These are phyloP conservation scores for Albizia julibrissin DNA, from an alignment of 306 rosid species.

Conservation along the genomic window DNA sequence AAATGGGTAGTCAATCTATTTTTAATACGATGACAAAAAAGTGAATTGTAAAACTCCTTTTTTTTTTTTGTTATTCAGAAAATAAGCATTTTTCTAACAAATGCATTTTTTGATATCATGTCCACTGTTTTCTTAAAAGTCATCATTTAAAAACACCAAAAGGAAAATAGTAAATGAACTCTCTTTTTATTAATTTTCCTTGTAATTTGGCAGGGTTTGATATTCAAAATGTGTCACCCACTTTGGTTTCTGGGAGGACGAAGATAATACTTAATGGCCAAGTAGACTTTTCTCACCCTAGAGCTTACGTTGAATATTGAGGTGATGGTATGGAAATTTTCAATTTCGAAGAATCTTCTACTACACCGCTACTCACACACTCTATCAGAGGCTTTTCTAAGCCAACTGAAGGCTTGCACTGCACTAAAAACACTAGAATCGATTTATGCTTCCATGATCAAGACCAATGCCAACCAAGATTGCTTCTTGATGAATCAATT, in stretches of 20 bases:
- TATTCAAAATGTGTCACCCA: background rate
- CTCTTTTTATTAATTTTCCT: background rate
- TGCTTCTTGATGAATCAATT: slow-evolving; percentile 54
- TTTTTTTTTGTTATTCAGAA: background rate
- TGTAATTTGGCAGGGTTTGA: slow-evolving; percentile 3
- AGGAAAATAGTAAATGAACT: background rate
- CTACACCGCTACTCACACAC: slow-evolving; percentile 17
- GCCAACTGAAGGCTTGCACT: slow-evolving; percentile 47
- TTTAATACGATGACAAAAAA: background rate
- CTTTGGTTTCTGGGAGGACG: background rate
- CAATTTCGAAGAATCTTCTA: background rate
- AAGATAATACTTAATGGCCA: background rate
- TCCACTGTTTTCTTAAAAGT: background rate
- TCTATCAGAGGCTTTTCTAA: slow-evolving; percentile 38
- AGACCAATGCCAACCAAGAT: slow-evolving; percentile 53
- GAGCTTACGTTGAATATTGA: slow-evolving; percentile 1
- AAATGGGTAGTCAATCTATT: background rate
- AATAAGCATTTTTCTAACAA: background rate
- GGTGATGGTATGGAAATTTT: slow-evolving; percentile 13
- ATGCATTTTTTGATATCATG: background rate
- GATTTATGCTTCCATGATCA: slow-evolving; percentile 58
- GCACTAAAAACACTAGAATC: slow-evolving; percentile 45
- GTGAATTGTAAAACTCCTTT: background rate
- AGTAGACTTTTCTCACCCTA: background rate
- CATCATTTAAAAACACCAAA: background rate